These are phyloP conservation scores for Arthrobotrys entomopaga DNA, from an alignment of 2,329 filamentous ascomycete species.

Conservation along the genomic window DNA sequence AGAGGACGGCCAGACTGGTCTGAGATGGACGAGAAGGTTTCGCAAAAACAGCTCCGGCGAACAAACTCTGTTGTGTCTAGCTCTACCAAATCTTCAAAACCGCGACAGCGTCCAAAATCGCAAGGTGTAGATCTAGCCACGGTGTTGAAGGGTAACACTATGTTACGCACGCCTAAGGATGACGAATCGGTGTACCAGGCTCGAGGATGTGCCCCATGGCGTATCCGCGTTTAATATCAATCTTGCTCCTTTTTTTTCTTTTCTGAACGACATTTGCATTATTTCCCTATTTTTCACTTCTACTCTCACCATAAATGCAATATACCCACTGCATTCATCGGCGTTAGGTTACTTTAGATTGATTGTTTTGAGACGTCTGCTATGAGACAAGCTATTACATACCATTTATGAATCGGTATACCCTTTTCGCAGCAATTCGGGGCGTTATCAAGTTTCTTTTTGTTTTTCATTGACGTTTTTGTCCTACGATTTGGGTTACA, in stretches of 20 bases:
- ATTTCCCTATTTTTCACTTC: slow-evolving; percentile 12
- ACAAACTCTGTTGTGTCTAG: slow-evolving; percentile 5
- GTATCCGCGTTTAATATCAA: slow-evolving; percentile 19
- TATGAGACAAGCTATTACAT: background rate
- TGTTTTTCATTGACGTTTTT: slow-evolving; percentile 8
- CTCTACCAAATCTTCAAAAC: slow-evolving; percentile 32
- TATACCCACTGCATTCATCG: slow-evolving; percentile 22
- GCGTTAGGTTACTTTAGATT: slow-evolving; percentile 9
- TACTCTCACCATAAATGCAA: slow-evolving; percentile 37
- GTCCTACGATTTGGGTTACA: slow-evolving; percentile 19
- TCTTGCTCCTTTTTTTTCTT: slow-evolving; percentile 11
- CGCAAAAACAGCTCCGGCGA: slow-evolving; percentile 16
- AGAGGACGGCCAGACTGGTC: slow-evolving; percentile 50
- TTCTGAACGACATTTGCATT: background rate
- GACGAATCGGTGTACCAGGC: slow-evolving; percentile 50
- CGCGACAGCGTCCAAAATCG: slow-evolving; percentile 10
- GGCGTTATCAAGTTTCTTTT: slow-evolving; percentile 14
- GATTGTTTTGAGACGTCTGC: background rate
- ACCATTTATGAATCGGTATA: too few species aligned
- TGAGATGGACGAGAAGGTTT: slow-evolving; percentile 42
- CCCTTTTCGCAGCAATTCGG: too few species aligned
- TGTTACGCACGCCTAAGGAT: slow-evolving; percentile 33
- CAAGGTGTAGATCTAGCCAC: slow-evolving; percentile 23
- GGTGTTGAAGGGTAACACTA: slow-evolving; percentile 30
- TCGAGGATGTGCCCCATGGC: slow-evolving; percentile 52